Percentiles rank a stretch among this genome's conserved stretches.
phyloP scores from a whole-genome alignment of 2,329 filamentous ascomycete genomes.

The Fusarium duplospermum region DNA sequence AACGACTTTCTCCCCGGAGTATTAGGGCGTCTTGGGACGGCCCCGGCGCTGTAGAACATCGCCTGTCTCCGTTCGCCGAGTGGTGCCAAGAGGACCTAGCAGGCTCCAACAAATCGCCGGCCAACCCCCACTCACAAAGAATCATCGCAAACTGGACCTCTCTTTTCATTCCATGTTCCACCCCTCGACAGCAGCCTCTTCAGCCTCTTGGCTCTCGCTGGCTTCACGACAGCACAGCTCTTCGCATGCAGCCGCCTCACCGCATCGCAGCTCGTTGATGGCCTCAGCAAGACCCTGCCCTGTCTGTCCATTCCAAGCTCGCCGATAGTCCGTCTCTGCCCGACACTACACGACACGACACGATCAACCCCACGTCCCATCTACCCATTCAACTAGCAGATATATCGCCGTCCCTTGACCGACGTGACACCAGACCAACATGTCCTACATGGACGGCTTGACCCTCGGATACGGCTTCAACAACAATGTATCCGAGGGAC shows the following conservation, averaged over 20 bases:
- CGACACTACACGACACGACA: conserved; percentile 5
- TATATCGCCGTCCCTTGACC: neutral
- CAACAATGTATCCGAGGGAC: conserved; percentile 30
- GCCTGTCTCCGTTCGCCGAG: conserved; percentile 3
- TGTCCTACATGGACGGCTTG: conserved; percentile 42
- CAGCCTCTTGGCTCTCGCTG: conserved; percentile 31
- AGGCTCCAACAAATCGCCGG: conserved; percentile 23
- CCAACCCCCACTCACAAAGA: conserved; percentile 18
- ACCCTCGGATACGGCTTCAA: conserved; percentile 43
- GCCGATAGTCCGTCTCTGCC: conserved; percentile 24
- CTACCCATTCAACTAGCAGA: neutral
- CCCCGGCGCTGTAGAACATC: conserved; percentile 19
- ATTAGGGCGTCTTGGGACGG: conserved; percentile 8
- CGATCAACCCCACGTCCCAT: conserved; percentile 11
- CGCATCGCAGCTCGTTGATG: conserved; percentile 23
- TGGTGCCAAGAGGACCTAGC: conserved; percentile 32
- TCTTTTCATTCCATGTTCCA: conserved; percentile 38
- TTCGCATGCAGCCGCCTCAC: conserved; percentile 20
- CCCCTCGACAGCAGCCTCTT: conserved; percentile 25
- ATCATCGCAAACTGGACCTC: neutral
- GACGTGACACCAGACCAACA: conserved; percentile 35
- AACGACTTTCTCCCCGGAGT: conserved; percentile 8
- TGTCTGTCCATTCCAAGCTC: conserved; percentile 6
- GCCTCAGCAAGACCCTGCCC: conserved; percentile 14
- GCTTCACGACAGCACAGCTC: conserved; percentile 18